These are phyloP conservation scores for Cyberlindnera euphorbiae DNA, from an alignment of 805 yeast genomes.

Conservation along the genomic window DNA sequence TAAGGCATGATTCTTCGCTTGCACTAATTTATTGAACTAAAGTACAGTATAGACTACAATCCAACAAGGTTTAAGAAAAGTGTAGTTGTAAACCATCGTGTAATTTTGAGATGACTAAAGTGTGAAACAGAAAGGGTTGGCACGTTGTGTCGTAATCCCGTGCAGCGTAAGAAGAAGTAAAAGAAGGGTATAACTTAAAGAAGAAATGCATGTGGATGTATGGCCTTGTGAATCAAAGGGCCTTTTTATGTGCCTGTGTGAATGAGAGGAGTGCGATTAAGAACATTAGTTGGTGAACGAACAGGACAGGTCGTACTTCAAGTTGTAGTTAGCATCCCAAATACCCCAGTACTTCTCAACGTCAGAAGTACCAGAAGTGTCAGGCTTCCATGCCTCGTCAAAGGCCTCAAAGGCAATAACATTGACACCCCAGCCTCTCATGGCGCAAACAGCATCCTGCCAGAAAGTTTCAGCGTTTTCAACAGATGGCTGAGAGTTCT, in stretches of 20 bases:
- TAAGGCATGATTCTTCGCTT: too few relatives aligned
- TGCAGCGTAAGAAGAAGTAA: neutral
- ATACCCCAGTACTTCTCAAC: constrained; percentile 98
- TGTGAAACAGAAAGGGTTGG: neutral
- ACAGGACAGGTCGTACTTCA: constrained; percentile 46
- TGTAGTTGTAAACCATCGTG: too few relatives aligned
- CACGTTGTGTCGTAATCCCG: too few relatives aligned
- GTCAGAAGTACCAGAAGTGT: constrained; percentile 75
- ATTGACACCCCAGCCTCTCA: constrained; percentile 94
- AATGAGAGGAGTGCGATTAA: too few relatives aligned
- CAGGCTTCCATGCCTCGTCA: constrained; percentile 96
- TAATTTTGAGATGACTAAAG: neutral
- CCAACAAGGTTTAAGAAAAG: neutral
- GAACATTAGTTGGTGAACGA: constrained; percentile 33
- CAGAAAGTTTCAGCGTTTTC: constrained; percentile 76
- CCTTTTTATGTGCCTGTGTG: too few relatives aligned
- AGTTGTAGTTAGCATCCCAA: constrained; percentile 47
- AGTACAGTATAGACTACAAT: constrained; percentile 1
- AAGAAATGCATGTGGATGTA: too few relatives aligned
- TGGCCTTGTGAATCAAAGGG: too few relatives aligned
- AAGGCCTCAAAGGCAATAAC: constrained; percentile 91
- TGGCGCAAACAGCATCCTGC: constrained; percentile 86
- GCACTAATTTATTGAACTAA: too few relatives aligned
- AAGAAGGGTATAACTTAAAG: neutral
- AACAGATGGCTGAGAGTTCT: constrained; percentile 60